Evolutionary conservation across 768 basidiomycete genomes (phyloP), one percentile per base, ranked within the genome.

Genomic region (Suillus cothurnatus): DNA sequence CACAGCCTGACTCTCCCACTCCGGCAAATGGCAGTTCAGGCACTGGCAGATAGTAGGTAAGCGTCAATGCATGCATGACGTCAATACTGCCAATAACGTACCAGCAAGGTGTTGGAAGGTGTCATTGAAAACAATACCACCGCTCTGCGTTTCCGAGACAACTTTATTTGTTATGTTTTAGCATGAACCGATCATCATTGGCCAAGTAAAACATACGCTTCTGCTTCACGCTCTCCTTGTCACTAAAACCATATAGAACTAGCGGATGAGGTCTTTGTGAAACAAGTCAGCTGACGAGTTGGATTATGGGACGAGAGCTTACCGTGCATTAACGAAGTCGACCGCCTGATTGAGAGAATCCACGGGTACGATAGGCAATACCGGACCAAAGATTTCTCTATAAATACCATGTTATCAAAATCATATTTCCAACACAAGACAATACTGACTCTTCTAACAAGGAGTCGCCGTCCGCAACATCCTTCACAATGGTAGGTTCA

Each of bases 351-450:
- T 80, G 8, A 89, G 61, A 61, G 73, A 78, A 38, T 87, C 83
- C 0, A 92, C 82, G 0, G 85, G 77, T 15, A 92, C 69, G 53
- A 93, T 80, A 0, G 91, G 86, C 8, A 93, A 70, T 28, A 93
- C 73, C 0, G 92, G 91, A 0, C 90, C 92, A 68, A 93, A 93
- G 3, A 92, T 72, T 72, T 93, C 92, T 66, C 90, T 91, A 67
- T 23, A 19, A 58, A 39, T 19, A 14, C 17, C 14, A 34, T 15
- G 26, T 4, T 1, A 8, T 41, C 21, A 64, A 31, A 19, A 19
- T 34, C 49, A 21, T 2, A n/a, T 56, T 26, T 41, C 43, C n/a
- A 23, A 26, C 2, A 38, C 58, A 31, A 66, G 53, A 5, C 17
- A 23, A 45, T 3, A 73, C 82, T 55, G 64, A 89, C 86, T 85